Evolutionary conservation across 1,284 basidiomycete species (phyloP).

Genomic region (Trametes pubescens): DNA sequence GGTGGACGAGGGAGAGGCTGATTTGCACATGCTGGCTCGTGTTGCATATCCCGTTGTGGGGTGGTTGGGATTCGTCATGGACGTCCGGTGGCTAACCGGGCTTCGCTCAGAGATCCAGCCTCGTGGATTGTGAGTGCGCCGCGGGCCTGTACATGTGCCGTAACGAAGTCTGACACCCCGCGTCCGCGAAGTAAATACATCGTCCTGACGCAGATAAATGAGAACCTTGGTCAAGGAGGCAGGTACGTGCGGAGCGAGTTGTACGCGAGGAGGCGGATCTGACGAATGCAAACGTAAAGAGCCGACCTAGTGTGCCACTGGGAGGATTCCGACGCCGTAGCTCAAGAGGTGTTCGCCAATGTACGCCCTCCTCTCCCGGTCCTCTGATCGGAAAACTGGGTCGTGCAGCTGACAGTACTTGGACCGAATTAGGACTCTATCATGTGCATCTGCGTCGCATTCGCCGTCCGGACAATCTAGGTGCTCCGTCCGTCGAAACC

Average conservation of each 20-base stretch:
- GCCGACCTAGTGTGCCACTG: constrained; percentile 77
- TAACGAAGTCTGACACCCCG: constrained; percentile 2
- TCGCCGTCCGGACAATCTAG: constrained; percentile 67
- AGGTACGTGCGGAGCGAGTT: constrained; percentile 55
- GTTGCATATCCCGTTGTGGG: neutral
- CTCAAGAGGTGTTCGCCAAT: constrained; percentile 75
- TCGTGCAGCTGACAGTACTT: constrained; percentile 23
- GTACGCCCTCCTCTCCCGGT: constrained; percentile 48
- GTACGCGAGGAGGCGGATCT: constrained; percentile 16
- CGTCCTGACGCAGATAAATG: constrained; percentile 82
- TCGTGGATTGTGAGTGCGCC: constrained; percentile 71
- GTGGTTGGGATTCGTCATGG: constrained; percentile 6
- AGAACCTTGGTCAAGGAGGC: constrained; percentile 82
- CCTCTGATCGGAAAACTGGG: constrained; percentile 12
- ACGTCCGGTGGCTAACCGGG: constrained; percentile 18
- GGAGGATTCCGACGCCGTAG: constrained; percentile 76
- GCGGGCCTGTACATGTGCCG: constrained; percentile 17
- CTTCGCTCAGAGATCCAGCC: constrained; percentile 69
- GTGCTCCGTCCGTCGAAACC: constrained; percentile 21
- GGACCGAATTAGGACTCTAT: constrained; percentile 62
- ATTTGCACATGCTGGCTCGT: too few relatives aligned
- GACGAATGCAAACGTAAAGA: constrained; percentile 37
- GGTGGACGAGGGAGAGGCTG: too few relatives aligned
- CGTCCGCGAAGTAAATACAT: constrained; percentile 73
- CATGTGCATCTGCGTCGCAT: constrained; percentile 79